A percentile compares a stretch with the other conserved stretches of the same genome.
Conservation (phyloP, 176 grass and related monocot species). For the Luzula sylvatica region DNA sequence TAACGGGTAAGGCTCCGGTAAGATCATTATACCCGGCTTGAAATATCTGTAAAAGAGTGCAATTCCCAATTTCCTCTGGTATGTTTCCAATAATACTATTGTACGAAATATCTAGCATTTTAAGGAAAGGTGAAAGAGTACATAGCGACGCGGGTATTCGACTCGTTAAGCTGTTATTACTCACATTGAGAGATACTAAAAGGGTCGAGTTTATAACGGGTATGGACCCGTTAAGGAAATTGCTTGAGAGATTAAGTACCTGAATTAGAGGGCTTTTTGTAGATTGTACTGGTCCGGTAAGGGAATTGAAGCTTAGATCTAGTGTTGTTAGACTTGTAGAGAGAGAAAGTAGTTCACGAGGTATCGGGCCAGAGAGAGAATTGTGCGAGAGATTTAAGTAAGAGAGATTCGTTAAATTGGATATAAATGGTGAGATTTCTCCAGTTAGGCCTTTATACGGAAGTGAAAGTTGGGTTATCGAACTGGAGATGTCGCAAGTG, state of each 20-base stretch:
- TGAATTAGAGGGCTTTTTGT: slow-evolving; percentile 24
- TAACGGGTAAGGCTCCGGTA: slow-evolving; percentile 32
- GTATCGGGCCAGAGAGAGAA: slow-evolving; percentile 23
- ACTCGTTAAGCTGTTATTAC: slow-evolving; percentile 69
- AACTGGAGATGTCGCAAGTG: slow-evolving; percentile 12
- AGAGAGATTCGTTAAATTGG: slow-evolving; percentile 36
- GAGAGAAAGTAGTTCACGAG: slow-evolving; percentile 29
- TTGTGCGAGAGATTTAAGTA: slow-evolving; percentile 55
- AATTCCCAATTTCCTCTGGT: slow-evolving; percentile 39
- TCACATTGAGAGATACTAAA: slow-evolving; percentile 51
- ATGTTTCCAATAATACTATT: slow-evolving; percentile 46
- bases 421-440: slow-evolving; percentile 24
- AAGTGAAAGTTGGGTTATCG: slow-evolving; percentile 35
- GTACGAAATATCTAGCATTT: slow-evolving; percentile 35
- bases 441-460: slow-evolving; percentile 42
- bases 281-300: slow-evolving; percentile 25
- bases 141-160: slow-evolving; percentile 47
- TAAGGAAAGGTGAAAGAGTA: slow-evolving; percentile 23
- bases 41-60: slow-evolving; percentile 42
- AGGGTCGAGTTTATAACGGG: slow-evolving; percentile 27
- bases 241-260: slow-evolving; percentile 74
- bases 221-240: slow-evolving; percentile 37
- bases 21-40: slow-evolving; percentile 45
- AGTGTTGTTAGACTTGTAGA: slow-evolving; percentile 32
- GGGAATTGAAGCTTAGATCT: slow-evolving; percentile 65